phyloP scores from a whole-genome alignment of 176 grass and related monocot genomes.

The Eragrostis nindensis region DNA sequence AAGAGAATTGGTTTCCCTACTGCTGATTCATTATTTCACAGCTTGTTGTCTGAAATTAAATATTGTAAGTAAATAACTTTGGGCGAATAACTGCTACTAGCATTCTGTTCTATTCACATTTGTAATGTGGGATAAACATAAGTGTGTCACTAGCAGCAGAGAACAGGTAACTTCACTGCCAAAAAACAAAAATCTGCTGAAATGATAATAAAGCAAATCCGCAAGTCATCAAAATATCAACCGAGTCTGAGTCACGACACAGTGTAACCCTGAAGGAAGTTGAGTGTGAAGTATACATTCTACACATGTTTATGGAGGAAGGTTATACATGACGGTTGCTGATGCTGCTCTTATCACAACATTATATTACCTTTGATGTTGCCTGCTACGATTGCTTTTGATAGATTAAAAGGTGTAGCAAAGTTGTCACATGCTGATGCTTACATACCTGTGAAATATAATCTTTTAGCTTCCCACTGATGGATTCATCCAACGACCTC shows the following conservation, averaged over 20 bases:
- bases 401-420: slow-evolving; percentile 12
- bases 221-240: neutral
- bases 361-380: neutral
- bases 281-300: neutral
- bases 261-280: neutral
- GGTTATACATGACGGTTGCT: neutral
- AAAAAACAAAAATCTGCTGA: neutral
- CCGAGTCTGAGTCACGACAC: neutral
- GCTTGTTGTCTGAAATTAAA: slow-evolving; percentile 4
- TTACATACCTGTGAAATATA: slow-evolving; percentile 72
- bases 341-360: neutral
- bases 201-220: neutral
- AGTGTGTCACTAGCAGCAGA: slow-evolving; percentile 12
- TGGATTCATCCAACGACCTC: slow-evolving; percentile 81
- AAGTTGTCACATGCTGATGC: neutral
- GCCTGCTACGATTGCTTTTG: neutral
- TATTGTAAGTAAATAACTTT: neutral
- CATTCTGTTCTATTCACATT: neutral
- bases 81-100: neutral
- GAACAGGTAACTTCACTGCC: neutral
- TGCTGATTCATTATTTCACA: neutral
- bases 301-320: neutral
- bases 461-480: slow-evolving; percentile 65
- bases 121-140: neutral
- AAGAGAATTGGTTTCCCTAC: neutral